Percentiles rank a stretch among this genome's conserved stretches.
phyloP scores from a whole-genome alignment of 1,284 basidiomycete species.

The Pseudozyma pruni region DNA sequence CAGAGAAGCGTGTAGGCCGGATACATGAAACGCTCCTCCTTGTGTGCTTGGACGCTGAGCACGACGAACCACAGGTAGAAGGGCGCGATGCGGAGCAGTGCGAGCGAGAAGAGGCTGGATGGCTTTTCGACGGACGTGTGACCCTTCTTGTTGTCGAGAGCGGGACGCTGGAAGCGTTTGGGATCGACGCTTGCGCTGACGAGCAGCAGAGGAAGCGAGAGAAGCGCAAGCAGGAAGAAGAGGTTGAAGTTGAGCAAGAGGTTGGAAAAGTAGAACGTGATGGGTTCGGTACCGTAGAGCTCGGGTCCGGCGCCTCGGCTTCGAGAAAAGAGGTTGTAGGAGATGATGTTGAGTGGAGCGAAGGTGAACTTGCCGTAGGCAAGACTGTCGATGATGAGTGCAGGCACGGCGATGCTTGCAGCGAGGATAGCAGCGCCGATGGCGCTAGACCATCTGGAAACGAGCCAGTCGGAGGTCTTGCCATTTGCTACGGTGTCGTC shows the following conservation, averaged over 20 bases:
- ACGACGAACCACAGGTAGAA: constrained; percentile 89
- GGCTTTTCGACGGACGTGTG: constrained; percentile 23
- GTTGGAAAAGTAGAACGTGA: constrained; percentile 69
- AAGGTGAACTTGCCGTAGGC: constrained; percentile 84
- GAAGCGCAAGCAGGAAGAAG: constrained; percentile 77
- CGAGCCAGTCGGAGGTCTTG: constrained; percentile 18
- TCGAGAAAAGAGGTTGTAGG: constrained; percentile 85
- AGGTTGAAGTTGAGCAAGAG: constrained; percentile 93
- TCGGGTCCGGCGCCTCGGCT: constrained; percentile 79
- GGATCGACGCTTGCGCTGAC: constrained; percentile 81
- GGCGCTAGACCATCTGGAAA: constrained; percentile 74
- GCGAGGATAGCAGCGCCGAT: constrained; percentile 74
- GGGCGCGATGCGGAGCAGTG: constrained; percentile 80
- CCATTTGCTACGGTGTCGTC: constrained; percentile 65
- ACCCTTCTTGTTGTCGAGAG: constrained; percentile 69
- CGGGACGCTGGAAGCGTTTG: constrained; percentile 78
- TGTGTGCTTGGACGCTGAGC: constrained; percentile 85
- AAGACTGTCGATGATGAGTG: constrained; percentile 75
- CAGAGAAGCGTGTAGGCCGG: constrained; percentile 90
- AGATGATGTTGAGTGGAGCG: constrained; percentile 91
- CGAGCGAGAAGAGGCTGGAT: constrained; percentile 68
- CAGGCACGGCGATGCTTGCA: constrained; percentile 74
- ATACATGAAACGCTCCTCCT: constrained; percentile 98
- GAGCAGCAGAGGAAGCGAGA: constrained; percentile 75
- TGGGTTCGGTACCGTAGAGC: constrained; percentile 91